Conservation (phyloP, 768 basidiomycete species). For the Amanita brunnescens region DNA sequence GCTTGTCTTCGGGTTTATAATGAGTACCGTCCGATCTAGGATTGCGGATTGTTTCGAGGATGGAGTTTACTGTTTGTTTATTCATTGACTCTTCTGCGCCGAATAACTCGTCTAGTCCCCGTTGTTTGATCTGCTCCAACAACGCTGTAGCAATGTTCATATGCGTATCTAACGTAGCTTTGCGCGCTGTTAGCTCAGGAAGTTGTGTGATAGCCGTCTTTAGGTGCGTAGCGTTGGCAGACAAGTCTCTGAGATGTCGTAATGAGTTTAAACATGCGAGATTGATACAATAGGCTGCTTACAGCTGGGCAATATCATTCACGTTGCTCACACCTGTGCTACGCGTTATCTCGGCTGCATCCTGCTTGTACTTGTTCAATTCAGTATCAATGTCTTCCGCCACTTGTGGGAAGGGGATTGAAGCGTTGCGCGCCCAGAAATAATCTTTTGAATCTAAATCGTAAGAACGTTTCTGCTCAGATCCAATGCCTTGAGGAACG, state of each 20-base stretch:
- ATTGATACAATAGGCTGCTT: constrained; percentile 18
- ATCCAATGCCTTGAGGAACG: constrained; percentile 50
- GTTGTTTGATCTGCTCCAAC: constrained; percentile 89
- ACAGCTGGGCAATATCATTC: constrained; percentile 93
- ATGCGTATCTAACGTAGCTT: constrained; percentile 94
- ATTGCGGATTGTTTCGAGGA: constrained; percentile 83
- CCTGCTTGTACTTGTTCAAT: constrained; percentile 87
- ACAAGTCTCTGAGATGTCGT: constrained; percentile 57
- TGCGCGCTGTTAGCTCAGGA: constrained; percentile 93
- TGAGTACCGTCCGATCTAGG: constrained; percentile 48
- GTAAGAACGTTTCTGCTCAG: constrained; percentile 66
- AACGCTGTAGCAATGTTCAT: constrained; percentile 99
- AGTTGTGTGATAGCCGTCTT: constrained; percentile 97
- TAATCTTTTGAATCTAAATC: constrained; percentile 98
- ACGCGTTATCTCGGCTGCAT: constrained; percentile 93
- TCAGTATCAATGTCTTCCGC: constrained; percentile 95
- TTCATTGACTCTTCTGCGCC: constrained; percentile 87
- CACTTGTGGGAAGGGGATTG: constrained; percentile 95
- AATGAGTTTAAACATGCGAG: constrained; percentile 1
- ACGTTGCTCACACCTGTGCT: constrained; percentile 95
- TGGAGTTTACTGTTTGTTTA: constrained; percentile 74
- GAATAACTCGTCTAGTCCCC: constrained; percentile 95
- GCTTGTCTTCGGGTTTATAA: constrained; percentile 74
- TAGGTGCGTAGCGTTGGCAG: constrained; percentile 87
- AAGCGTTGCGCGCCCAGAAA: constrained; percentile 96